Evolutionary conservation across 345 rosid genomes (phyloP), one percentile per base, ranked within the genome.

Genomic region (Geranium rotundifolium): DNA sequence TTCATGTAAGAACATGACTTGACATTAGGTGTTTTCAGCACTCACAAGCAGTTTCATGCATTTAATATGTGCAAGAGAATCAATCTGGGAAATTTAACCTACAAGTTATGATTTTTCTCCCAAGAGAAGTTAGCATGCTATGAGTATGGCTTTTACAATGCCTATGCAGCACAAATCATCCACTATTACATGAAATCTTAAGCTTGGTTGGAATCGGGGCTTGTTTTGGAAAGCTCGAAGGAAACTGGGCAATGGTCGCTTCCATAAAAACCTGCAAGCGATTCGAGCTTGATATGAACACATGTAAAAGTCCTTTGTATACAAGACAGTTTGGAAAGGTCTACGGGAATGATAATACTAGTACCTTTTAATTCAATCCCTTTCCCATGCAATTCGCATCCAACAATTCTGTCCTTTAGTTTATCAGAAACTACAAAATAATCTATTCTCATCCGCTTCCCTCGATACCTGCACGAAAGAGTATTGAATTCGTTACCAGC

Each of bases 161-260:
- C 9, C 46, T 37, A 10, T 37, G 12, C 12, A 37, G 46, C 46
- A 37, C 12, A 37, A 5, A 37, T 37, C 29, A 60, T 29, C 64
- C 55, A 27, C 59, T 71, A 57, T 58, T 65, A 60, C 39, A 30
- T 19, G 66, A 63, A 67, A 61, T 63, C 41, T 62, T 72, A 71
- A 29, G 65, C 71, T 60, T 65, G 64, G 20, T 49, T 66, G 17
- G 75, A 63, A 18, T 75, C 79, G 37, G 68, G 65, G 55, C 58
- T 46, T 56, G 78, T 60, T 54, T 69, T 63, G 17, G 88, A 80
- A 59, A 90, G 95, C 75, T 86, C 90, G 6, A 93, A 84, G 41
- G 89, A 77, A 71, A 88, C 92, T 2, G 95, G 97, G 71, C 92
- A 90, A 63, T 88, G 97, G 75, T 93, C 97, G 57, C 99, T 90